phyloP scores from a whole-genome alignment of 1,284 basidiomycete genomes.

The Athelia psychrophila region DNA sequence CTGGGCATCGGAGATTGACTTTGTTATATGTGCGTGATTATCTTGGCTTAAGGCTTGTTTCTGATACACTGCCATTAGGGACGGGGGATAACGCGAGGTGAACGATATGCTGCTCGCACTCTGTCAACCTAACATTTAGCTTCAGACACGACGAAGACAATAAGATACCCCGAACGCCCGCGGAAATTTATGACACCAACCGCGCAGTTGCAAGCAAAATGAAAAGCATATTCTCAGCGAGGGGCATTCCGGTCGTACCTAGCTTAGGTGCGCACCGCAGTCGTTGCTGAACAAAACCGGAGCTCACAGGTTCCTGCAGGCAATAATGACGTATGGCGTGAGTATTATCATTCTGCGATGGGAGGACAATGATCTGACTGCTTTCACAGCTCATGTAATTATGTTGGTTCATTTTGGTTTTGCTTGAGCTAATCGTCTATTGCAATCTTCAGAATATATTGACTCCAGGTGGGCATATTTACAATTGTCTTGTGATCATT shows the following conservation, averaged over 20 bases:
- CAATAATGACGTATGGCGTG: conserved; percentile 89
- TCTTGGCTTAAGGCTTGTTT: conserved; percentile 1
- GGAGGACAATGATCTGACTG: conserved; percentile 39
- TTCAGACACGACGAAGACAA: conserved; percentile 88
- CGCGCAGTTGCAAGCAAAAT: conserved; percentile 68
- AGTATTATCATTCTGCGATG: conserved; percentile 28
- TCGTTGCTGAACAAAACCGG: conserved; percentile 4
- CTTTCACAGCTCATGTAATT: conserved; percentile 56
- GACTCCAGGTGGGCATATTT: conserved; percentile 45
- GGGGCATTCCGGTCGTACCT: conserved; percentile 81
- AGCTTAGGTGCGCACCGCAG: conserved; percentile 58
- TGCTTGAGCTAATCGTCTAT: no score
- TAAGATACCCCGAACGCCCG: conserved; percentile 72
- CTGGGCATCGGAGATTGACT: conserved; percentile 86
- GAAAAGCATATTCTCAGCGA: conserved; percentile 62
- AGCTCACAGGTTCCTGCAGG: conserved; percentile 37
- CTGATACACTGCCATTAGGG: conserved; percentile 44
- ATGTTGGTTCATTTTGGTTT: conserved; percentile 5
- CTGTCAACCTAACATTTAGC: conserved; percentile 12
- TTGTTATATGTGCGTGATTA: conserved; percentile 72
- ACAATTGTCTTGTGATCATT: conserved; percentile 20
- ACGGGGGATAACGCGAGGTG: conserved; percentile 91
- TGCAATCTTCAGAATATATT: conserved; percentile 54
- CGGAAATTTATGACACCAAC: conserved; percentile 83
- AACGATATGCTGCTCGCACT: conserved; percentile 8